Evolutionary conservation across 305 asterid species (phyloP), one percentile per base, ranked within the genome.

Genomic region (Plantago coronopus): DNA sequence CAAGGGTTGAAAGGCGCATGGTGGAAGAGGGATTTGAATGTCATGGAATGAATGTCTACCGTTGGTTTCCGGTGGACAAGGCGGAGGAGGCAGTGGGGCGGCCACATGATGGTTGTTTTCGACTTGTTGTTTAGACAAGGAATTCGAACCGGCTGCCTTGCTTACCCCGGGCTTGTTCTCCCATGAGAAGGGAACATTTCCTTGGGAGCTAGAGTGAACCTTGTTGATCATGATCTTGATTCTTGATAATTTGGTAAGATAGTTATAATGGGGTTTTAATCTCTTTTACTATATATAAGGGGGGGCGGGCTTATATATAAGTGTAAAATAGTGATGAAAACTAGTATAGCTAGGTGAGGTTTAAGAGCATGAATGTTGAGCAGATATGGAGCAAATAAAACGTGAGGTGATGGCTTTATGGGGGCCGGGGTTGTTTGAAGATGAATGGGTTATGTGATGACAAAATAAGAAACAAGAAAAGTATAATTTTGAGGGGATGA

Each of bases 101-200:
- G 29, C 46, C 2, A 14, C 15, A 1, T 40, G 5, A 43, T 9
- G 57, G 37, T 20, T 6, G 40, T 34, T 34, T 34, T 34, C 18
- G 18, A 27, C 54, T n/a, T 58, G 65, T 11, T 29, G 62, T 4
- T 8, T 65, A 14, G 48, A 34, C 37, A n/a, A n/a, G n/a, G n/a
- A n/a, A n/a, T n/a, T n/a, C n/a, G 62, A 34, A 34, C 40, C 48
- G 6, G 62, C n/a, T n/a, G n/a, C 74, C 78, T 81, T 86, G 72
- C 84, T 69, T 6, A 67, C 72, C 9, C 95, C 87, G 23, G 95
- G 86, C 61, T 72, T 65, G 69, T 81, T 69, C 72, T 86, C 95
- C 95, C 95, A 83, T 11, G 85, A 81, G 70, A 86, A 86, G 42
- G 88, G 86, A 34, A 81, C 45, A 29, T 74, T 72, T 47, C 83